Conservation (phyloP, 192 early-diverging fungal genomes). For the Coemansia sp. region DNA sequence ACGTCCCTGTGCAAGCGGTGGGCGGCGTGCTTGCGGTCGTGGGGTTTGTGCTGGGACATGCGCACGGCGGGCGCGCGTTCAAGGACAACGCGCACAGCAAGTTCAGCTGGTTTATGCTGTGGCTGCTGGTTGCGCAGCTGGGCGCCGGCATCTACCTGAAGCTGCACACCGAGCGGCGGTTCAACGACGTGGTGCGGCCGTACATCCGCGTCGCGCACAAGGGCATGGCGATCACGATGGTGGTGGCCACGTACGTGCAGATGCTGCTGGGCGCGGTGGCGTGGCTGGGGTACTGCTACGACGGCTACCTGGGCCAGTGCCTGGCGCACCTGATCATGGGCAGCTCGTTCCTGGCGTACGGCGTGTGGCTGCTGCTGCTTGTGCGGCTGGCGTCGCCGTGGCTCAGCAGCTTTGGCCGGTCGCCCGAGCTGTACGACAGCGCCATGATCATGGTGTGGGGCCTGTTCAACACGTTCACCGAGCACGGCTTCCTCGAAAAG, state of each 20-base stretch:
- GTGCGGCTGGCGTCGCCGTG: slow-evolving; percentile 62
- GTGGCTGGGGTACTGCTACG: slow-evolving; percentile 63
- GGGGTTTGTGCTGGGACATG: slow-evolving; percentile 64
- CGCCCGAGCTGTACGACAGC: slow-evolving; percentile 71
- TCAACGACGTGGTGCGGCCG: slow-evolving; percentile 58
- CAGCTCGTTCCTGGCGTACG: slow-evolving; percentile 68
- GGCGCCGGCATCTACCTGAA: slow-evolving; percentile 61
- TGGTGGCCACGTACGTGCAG: slow-evolving; percentile 65
- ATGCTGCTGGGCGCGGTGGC: slow-evolving; percentile 67
- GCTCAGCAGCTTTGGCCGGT: slow-evolving; percentile 57
- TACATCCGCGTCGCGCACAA: slow-evolving; percentile 55
- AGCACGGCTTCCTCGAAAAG: slow-evolving; percentile 60
- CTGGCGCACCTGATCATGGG: slow-evolving; percentile 75
- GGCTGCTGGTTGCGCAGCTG: slow-evolving; percentile 56
- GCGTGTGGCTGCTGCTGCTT: slow-evolving; percentile 59
- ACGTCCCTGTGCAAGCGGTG: slow-evolving; percentile 62
- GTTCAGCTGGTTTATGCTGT: slow-evolving; percentile 63
- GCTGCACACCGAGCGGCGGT: slow-evolving; percentile 58
- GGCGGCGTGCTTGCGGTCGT: slow-evolving; percentile 51
- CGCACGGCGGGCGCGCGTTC: slow-evolving; percentile 63
- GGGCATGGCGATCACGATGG: slow-evolving; percentile 52
- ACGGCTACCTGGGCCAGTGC: slow-evolving; percentile 63
- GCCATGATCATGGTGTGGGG: slow-evolving; percentile 66
- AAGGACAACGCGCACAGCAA: slow-evolving; percentile 64
- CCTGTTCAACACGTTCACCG: slow-evolving; percentile 69